A percentile compares a stretch with the other conserved stretches of the same genome.
Conservation (phyloP, 1,284 basidiomycete species). For the Rhodofomes roseus region DNA sequence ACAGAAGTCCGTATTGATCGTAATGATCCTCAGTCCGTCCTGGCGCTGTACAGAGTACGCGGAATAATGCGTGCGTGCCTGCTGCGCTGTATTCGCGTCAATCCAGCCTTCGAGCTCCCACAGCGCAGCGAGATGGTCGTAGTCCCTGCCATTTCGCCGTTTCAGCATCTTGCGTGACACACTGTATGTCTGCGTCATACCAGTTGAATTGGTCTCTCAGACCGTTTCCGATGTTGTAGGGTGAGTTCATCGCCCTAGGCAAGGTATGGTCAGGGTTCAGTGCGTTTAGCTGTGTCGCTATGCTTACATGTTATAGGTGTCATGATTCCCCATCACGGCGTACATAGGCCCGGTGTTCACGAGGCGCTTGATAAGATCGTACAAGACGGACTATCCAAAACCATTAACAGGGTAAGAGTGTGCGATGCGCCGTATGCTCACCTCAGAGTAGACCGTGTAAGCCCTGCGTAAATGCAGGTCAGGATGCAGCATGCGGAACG, state of each 20-base stretch:
- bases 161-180: not conserved
- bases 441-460: constrained; percentile 51
- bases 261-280: not conserved
- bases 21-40: constrained; percentile 71
- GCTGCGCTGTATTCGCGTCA: constrained; percentile 43
- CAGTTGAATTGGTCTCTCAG: constrained; percentile 63
- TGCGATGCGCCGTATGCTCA: constrained; percentile 17
- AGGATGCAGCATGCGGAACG: not conserved
- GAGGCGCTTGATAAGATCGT: constrained; percentile 58
- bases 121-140: constrained; percentile 65
- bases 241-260: constrained; percentile 58
- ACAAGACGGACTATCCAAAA: constrained; percentile 52
- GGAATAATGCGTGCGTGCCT: constrained; percentile 68
- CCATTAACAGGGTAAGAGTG: constrained; percentile 1
- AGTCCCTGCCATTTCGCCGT: constrained; percentile 48
- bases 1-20: constrained; percentile 78
- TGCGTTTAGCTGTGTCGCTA: not conserved
- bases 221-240: constrained; percentile 48
- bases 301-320: constrained; percentile 58
- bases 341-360: constrained; percentile 68
- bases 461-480: constrained; percentile 14
- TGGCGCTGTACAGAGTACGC: constrained; percentile 69
- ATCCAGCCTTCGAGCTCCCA: constrained; percentile 77
- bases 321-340: constrained; percentile 72
- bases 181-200: constrained; percentile 28